Evolutionary conservation across 345 rosid genomes (phyloP).

Genomic region (Rhizophora apiculata): DNA sequence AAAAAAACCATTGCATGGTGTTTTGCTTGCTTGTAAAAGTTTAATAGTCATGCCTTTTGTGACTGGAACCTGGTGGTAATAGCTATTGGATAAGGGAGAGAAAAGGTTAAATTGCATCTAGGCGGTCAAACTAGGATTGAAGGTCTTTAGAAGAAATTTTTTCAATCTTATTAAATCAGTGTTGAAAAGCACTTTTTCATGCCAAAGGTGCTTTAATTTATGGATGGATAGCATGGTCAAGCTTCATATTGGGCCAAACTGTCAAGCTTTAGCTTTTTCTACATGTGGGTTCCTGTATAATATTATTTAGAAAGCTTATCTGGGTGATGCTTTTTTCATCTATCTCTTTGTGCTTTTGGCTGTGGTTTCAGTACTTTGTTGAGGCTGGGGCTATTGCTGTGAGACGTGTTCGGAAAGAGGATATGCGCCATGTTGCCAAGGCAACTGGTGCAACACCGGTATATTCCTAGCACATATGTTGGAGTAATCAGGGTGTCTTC

Average conservation of each 20-base stretch:
- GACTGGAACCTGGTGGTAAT: no score
- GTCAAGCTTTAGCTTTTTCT: neutral
- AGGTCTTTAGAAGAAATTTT: no score
- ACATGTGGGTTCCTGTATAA: neutral
- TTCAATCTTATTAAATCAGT: no score
- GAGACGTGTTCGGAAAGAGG: conserved; percentile 92
- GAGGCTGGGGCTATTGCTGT: conserved; percentile 98
- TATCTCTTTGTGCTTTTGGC: neutral
- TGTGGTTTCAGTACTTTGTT: conserved; percentile 74
- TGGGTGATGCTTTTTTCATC: neutral
- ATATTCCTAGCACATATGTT: conserved; percentile 9
- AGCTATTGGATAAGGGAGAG: no score
- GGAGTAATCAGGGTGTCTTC: neutral
- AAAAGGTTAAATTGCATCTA: no score
- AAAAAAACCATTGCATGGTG: no score
- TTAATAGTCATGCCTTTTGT: no score
- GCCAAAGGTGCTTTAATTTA: neutral
- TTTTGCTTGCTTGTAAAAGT: no score
- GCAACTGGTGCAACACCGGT: conserved; percentile 98
- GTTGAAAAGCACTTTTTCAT: no score
- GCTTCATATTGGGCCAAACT: neutral
- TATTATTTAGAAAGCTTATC: no score
- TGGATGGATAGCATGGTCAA: neutral
- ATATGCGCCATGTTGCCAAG: conserved; percentile 97
- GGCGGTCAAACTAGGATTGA: no score